These are phyloP conservation scores for Leishmania turanica DNA, from an alignment of 208 protist genomes.

Conservation along the genomic window DNA sequence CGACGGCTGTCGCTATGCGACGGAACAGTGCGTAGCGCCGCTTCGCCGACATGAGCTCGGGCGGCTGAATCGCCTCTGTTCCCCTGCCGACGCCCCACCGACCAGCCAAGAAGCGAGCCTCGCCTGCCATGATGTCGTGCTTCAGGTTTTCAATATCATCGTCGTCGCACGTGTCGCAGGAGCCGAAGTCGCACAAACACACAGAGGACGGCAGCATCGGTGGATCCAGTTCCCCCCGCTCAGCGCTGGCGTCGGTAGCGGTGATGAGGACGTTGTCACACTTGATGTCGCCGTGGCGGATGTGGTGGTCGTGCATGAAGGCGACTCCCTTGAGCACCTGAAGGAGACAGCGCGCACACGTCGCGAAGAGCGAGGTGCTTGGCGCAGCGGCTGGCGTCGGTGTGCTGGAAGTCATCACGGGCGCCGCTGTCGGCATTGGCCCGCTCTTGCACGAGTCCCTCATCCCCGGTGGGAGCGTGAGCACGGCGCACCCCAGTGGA, in stretches of 20 bases:
- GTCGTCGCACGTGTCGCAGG: slow-evolving; percentile 67
- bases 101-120: slow-evolving; percentile 49
- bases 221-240: background rate
- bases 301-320: slow-evolving; percentile 55
- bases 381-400: slow-evolving; percentile 1
- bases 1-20: slow-evolving; percentile 24
- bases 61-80: slow-evolving; percentile 85
- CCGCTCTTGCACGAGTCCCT: slow-evolving; percentile 13
- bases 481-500: slow-evolving; percentile 48
- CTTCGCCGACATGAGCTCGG: slow-evolving; percentile 63
- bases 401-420: background rate
- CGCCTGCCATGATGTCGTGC: slow-evolving; percentile 49
- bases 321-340: slow-evolving; percentile 73
- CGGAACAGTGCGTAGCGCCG: slow-evolving; percentile 56
- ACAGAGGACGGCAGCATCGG: slow-evolving; percentile 45
- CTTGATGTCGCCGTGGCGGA: slow-evolving; percentile 85
- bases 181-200: slow-evolving; percentile 80
- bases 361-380: slow-evolving; percentile 40
- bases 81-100: slow-evolving; percentile 63
- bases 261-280: slow-evolving; percentile 79
- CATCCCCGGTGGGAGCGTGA: slow-evolving; percentile 29
- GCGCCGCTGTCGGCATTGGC: background rate
- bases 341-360: slow-evolving; percentile 61
- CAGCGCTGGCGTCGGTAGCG: slow-evolving; percentile 2
- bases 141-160: slow-evolving; percentile 53